Base-by-base conservation (phyloP, 768 basidiomycete genomes). In the Leccinum broughii region DNA sequence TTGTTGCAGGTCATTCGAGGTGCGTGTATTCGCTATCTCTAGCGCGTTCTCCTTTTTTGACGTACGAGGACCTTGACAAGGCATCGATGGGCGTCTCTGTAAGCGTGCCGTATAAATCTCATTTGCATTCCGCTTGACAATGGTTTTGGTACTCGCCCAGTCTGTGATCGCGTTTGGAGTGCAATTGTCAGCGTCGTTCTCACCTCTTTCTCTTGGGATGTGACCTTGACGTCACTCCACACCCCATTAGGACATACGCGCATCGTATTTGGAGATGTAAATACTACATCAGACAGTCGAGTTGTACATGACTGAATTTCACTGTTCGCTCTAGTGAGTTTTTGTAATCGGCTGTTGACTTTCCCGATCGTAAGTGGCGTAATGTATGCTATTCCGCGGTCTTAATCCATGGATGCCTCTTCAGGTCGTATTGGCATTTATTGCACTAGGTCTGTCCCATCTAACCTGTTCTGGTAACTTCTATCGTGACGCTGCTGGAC, bases 221-320 rank as follows among this genome's bases (percentile, higher is more conserved):
- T 35, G n/a, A 58, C 46, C 20, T 55, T 55, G 58, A 61, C 50
- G 51, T 56, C 55, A 55, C 55, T 49, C 22, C 24, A 44, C 24
- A 10, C 64, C 30, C 22, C 28, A 56, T 56, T 24, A 76, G 75
- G 66, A 70, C 70, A 62, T 76, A 76, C 60, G 76, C 75, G 13
- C 70, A 76, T 63, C 76, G 75, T 30, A 69, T 76, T 60, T 76
- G 76, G 76, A 75, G 70, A 64, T 56, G 76, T 76, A 57, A 64
- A 76, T 60, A 20, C 58, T 20, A 2, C 11, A 11, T 20, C 20
- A 9, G 54, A 61, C 15, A 41, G 53, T 15, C 10, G 13, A 34
- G 7, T 49, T 11, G n/a, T 20, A 9, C 53, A 15, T 10, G 17
- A 32, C 26, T 53, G 0, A 14, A 62, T 39, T 52, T 61, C 30